phyloP scores from a whole-genome alignment of 192 early-diverging fungal genomes.

The Coemansia sp. region DNA sequence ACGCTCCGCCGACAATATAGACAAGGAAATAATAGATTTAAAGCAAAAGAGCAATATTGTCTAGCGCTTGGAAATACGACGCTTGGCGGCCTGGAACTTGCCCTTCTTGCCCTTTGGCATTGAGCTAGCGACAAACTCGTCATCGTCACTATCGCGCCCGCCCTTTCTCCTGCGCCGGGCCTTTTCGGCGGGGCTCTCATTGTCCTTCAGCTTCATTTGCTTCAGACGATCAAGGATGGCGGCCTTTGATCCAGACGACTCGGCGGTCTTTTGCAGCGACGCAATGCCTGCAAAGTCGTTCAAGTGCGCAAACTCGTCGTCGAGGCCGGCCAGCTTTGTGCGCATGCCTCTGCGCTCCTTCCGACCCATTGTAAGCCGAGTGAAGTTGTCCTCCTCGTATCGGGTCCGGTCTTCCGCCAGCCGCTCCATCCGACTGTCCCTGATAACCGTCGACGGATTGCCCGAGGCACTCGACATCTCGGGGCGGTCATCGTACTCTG shows the following conservation, averaged over 20 bases:
- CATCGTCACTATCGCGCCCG: conserved; percentile 12
- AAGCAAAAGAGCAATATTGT: neutral
- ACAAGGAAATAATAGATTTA: neutral
- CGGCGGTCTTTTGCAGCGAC: conserved; percentile 25
- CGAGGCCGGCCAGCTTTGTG: conserved; percentile 62
- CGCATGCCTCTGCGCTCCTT: conserved; percentile 75
- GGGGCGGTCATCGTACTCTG: conserved; percentile 85
- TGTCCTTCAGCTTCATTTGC: conserved; percentile 26
- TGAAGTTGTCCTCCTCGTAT: conserved; percentile 93
- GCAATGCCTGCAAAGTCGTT: conserved; percentile 59
- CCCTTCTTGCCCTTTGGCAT: conserved; percentile 17
- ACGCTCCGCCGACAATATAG: neutral
- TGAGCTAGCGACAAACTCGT: conserved; percentile 16
- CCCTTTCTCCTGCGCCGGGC: conserved; percentile 36
- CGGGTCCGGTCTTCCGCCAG: conserved; percentile 64
- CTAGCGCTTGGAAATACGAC: conserved; percentile 25
- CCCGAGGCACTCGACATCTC: conserved; percentile 77
- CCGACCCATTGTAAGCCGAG: conserved; percentile 69
- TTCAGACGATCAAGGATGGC: conserved; percentile 44
- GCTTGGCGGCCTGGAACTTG: conserved; percentile 43
- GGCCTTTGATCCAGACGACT: conserved; percentile 18
- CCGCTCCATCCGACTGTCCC: conserved; percentile 59
- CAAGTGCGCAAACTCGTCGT: conserved; percentile 82
- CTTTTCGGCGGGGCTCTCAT: conserved; percentile 50
- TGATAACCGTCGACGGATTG: conserved; percentile 66